Percentiles rank a stretch among this genome's conserved stretches.
These are phyloP conservation scores for Letharia columbiana DNA, from an alignment of 495 filamentous ascomycete species.

Conservation along the genomic window DNA sequence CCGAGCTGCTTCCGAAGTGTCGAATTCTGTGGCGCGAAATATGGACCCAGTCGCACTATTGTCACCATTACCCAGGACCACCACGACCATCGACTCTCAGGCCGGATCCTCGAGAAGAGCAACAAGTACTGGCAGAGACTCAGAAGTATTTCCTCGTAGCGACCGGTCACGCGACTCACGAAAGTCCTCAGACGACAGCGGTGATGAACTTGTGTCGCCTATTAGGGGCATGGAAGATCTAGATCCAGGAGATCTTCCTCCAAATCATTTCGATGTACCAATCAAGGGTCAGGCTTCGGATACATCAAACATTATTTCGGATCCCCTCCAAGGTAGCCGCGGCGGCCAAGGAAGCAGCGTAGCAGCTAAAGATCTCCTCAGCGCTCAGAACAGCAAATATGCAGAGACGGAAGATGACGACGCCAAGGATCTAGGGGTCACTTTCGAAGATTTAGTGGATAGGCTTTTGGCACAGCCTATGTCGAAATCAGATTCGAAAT, in stretches of 20 bases:
- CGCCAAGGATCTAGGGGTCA: conserved; percentile 50
- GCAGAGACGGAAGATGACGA: conserved; percentile 10
- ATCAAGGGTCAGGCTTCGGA: background rate
- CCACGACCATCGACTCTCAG: background rate
- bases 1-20: conserved; percentile 20
- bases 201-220: background rate
- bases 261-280: background rate
- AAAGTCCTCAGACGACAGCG: background rate
- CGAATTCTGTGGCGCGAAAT: background rate
- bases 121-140: background rate
- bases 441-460: conserved; percentile 85
- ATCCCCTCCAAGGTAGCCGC: background rate
- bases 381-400: conserved; percentile 2
- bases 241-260: background rate
- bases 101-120: background rate
- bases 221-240: background rate
- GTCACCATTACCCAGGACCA: background rate
- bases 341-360: conserved; percentile 4
- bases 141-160: background rate
- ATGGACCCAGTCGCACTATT: background rate
- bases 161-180: background rate
- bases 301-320: background rate
- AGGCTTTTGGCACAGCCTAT: conserved; percentile 70
- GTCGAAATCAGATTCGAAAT: conserved; percentile 79
- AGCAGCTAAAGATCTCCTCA: background rate